Conservation (phyloP, 2,329 filamentous ascomycete genomes). For the Cladobotryum protrusum region DNA sequence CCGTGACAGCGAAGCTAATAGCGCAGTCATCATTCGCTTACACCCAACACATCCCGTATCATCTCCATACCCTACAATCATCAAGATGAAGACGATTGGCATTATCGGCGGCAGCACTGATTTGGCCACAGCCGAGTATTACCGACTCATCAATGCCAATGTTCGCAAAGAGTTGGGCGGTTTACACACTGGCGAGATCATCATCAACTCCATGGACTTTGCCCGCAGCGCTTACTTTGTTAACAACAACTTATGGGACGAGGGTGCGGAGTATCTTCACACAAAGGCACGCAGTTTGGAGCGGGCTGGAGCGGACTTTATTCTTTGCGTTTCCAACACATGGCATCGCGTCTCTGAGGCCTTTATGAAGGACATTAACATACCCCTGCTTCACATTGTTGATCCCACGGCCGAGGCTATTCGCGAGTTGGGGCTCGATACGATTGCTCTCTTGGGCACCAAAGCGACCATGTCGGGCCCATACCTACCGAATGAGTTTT, state of each 20-base stretch:
- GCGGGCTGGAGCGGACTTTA: slow-evolving; percentile 14
- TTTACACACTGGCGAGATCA: slow-evolving; percentile 15
- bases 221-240: slow-evolving; percentile 13
- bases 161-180: slow-evolving; percentile 12
- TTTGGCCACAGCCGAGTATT: slow-evolving; percentile 16
- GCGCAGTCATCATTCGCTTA: too few species aligned
- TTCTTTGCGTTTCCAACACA: slow-evolving; percentile 14
- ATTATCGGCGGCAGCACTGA: slow-evolving; percentile 18
- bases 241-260: slow-evolving; percentile 13
- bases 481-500: slow-evolving; percentile 10
- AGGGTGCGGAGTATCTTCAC: slow-evolving; percentile 13
- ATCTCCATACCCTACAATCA: too few species aligned
- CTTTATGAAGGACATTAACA: slow-evolving; percentile 17
- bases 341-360: slow-evolving; percentile 17
- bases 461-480: slow-evolving; percentile 13
- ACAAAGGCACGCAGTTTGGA: slow-evolving; percentile 12
- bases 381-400: slow-evolving; percentile 14
- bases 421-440: slow-evolving; percentile 1
- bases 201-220: slow-evolving; percentile 16
- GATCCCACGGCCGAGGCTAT: slow-evolving; percentile 11
- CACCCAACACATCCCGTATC: too few species aligned
- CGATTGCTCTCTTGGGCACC: slow-evolving; percentile 10
- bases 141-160: slow-evolving; percentile 13
- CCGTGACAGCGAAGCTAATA: too few species aligned
- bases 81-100: slow-evolving; percentile 13